A percentile compares a stretch with the other conserved stretches of the same genome.
Conservation (phyloP, 2,329 filamentous ascomycete species). For the Cercospora sp. region DNA sequence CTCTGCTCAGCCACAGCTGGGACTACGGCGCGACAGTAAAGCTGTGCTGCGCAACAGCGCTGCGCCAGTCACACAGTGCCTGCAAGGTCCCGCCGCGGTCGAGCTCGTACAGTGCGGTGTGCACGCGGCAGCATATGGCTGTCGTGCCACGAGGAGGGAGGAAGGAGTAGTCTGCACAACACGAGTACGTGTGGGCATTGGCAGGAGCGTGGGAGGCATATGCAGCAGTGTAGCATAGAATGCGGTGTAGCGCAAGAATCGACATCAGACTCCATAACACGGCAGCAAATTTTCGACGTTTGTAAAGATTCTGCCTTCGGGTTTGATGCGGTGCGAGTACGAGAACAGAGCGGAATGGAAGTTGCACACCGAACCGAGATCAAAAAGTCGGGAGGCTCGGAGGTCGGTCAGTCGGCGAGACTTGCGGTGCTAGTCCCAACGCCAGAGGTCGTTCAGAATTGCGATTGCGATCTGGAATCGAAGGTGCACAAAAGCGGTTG, state of each 20-base stretch:
- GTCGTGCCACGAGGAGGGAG: neutral
- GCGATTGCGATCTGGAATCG: neutral
- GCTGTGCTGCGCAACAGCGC: neutral
- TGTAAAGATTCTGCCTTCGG: neutral
- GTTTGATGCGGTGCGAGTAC: neutral
- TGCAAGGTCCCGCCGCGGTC: constrained; percentile 16
- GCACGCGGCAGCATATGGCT: constrained; percentile 11
- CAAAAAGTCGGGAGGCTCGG: neutral
- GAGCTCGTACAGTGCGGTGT: constrained; percentile 13
- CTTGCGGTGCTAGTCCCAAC: neutral
- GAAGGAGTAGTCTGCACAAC: neutral
- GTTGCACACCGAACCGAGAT: neutral
- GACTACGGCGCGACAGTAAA: neutral
- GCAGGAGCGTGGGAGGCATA: neutral
- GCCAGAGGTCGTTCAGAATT: neutral
- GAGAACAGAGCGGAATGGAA: neutral
- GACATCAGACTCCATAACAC: neutral
- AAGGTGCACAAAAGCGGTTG: neutral
- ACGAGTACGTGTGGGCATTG: neutral
- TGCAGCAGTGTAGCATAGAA: neutral
- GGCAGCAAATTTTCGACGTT: neutral
- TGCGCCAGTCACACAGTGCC: neutral
- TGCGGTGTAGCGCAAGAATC: neutral
- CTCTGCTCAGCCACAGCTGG: neutral
- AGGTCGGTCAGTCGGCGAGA: neutral